Evolutionary conservation across 2,329 filamentous ascomycete species (phyloP).

Genomic region (Hymenoscyphus scutula): DNA sequence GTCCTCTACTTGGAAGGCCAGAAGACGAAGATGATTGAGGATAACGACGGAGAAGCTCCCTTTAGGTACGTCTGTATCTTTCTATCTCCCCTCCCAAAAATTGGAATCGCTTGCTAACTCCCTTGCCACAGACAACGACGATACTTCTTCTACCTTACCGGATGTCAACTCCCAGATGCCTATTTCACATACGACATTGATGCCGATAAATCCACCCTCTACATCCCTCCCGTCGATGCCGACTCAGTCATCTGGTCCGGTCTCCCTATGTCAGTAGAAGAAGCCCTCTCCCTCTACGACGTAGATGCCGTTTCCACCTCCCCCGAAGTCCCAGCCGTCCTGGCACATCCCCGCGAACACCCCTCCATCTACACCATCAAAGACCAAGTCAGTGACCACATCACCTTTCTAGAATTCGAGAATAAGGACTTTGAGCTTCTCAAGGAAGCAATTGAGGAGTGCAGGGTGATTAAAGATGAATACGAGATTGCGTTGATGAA

Average conservation of each 20-base stretch:
- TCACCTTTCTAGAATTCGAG: conserved; percentile 70
- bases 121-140: conserved; percentile 64
- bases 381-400: conserved; percentile 69
- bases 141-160: conserved; percentile 92
- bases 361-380: conserved; percentile 71
- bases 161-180: conserved; percentile 76
- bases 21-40: conserved; percentile 77
- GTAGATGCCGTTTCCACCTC: conserved; percentile 74
- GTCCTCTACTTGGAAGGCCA: conserved; percentile 87
- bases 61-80: conserved; percentile 59
- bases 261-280: conserved; percentile 71
- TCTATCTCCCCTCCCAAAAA: background rate
- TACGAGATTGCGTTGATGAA: conserved; percentile 72
- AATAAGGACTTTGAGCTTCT: conserved; percentile 56
- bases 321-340: conserved; percentile 67
- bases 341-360: conserved; percentile 43
- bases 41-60: conserved; percentile 78
- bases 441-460: conserved; percentile 65
- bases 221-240: conserved; percentile 86
- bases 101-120: conserved; percentile 14
- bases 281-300: conserved; percentile 76
- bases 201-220: conserved; percentile 73
- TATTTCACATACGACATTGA: conserved; percentile 78
- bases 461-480: conserved; percentile 69
- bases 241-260: conserved; percentile 93